These are phyloP conservation scores for Hylodesmum podocarpum DNA, from an alignment of 306 rosid species.

Conservation along the genomic window DNA sequence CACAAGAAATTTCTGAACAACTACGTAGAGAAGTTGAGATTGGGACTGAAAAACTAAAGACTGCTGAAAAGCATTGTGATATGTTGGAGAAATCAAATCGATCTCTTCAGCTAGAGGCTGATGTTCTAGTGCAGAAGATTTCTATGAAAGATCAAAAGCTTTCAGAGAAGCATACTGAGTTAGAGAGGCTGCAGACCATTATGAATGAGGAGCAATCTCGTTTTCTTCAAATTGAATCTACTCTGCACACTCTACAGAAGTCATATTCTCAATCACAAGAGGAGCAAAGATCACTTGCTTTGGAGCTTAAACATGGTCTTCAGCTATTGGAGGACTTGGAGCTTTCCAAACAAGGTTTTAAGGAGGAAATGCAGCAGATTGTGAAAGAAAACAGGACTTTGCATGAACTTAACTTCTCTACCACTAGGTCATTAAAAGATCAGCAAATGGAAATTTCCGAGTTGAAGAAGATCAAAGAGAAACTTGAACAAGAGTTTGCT, in stretches of 20 bases:
- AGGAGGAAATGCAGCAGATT: constrained; percentile 64
- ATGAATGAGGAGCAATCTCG: constrained; percentile 75
- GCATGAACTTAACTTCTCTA: constrained; percentile 54
- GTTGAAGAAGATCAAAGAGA: constrained; percentile 86
- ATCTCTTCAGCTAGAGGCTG: constrained; percentile 69
- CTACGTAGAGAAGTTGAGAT: constrained; percentile 52
- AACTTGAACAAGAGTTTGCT: constrained; percentile 68
- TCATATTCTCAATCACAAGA: constrained; percentile 76
- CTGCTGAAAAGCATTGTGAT: constrained; percentile 58
- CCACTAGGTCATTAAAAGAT: constrained; percentile 46
- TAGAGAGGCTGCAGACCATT: constrained; percentile 67
- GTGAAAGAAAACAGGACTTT: constrained; percentile 76
- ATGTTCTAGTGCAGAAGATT: constrained; percentile 67
- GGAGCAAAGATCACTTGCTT: constrained; percentile 80
- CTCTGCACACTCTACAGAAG: constrained; percentile 70
- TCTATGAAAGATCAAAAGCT: constrained; percentile 74
- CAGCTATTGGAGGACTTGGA: constrained; percentile 76
- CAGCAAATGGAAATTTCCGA: constrained; percentile 69
- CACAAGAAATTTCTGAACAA: constrained; percentile 56
- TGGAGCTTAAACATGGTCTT: constrained; percentile 82
- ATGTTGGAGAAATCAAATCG: constrained; percentile 68
- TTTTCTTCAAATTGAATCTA: constrained; percentile 75
- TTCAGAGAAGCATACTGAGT: constrained; percentile 62
- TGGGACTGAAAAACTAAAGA: constrained; percentile 57
- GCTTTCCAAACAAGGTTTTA: constrained; percentile 61